Evolutionary conservation across 345 rosid species (phyloP).

Genomic region (Lagerstroemia speciosa): DNA sequence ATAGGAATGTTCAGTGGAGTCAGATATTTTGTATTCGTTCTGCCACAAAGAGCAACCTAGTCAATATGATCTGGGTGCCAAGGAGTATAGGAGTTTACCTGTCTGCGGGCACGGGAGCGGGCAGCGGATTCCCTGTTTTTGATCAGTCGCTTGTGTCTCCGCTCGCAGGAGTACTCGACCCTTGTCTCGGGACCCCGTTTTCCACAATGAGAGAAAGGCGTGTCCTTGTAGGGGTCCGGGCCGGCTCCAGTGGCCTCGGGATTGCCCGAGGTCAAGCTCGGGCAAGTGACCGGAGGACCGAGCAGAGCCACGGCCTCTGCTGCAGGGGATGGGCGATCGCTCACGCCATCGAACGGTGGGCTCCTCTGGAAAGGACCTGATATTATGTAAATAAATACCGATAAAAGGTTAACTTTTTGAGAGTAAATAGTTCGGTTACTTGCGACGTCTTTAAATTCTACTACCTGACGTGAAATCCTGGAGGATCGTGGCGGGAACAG

Average conservation of each 20-base stretch:
- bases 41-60: neutral
- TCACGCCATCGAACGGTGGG: neutral
- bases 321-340: neutral
- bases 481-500: conserved; percentile 7
- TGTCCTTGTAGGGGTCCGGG: neutral
- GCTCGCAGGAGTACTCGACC: conserved; percentile 17
- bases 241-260: neutral
- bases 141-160: conserved; percentile 39
- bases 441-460: too few species aligned
- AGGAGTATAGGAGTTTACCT: conserved; percentile 25
- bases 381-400: too few species aligned
- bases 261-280: neutral
- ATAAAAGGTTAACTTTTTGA: too few species aligned
- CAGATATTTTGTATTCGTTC: too few species aligned
- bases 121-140: conserved; percentile 63
- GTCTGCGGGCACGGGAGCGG: conserved; percentile 55
- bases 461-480: conserved; percentile 25
- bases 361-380: too few species aligned
- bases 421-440: too few species aligned
- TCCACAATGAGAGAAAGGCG: neutral
- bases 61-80: neutral
- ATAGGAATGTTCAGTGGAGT: too few species aligned
- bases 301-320: neutral
- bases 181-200: conserved; percentile 18
- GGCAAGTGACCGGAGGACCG: neutral